These are phyloP conservation scores for Chloropicon primus DNA, from an alignment of 139 green algal species.

Conservation along the genomic window DNA sequence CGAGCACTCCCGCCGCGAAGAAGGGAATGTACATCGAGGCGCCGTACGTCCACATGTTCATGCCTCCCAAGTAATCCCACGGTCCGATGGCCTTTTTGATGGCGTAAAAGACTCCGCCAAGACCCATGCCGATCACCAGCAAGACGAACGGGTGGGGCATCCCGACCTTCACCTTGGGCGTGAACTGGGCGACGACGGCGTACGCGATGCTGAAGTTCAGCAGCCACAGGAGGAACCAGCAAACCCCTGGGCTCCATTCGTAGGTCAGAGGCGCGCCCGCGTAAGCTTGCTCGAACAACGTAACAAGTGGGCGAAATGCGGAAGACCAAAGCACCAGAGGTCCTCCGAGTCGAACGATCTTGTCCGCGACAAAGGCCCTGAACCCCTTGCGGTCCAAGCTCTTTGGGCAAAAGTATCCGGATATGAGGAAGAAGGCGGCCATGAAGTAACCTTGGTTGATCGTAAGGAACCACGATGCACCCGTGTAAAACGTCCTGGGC, in stretches of 20 bases:
- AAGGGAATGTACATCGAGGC: neutral
- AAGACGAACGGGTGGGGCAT: neutral
- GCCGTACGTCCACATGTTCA: neutral
- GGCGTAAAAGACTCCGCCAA: neutral
- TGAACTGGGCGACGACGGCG: neutral
- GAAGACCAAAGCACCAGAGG: conserved; percentile 1
- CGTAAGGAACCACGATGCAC: no score
- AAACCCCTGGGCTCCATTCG: neutral
- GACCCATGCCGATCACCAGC: neutral
- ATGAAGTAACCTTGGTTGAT: conserved; percentile 7
- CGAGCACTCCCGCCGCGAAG: neutral
- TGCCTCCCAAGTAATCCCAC: no score
- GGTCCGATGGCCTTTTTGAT: neutral
- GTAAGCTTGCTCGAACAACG: neutral
- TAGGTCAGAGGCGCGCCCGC: neutral
- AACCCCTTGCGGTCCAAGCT: conserved; percentile 3
- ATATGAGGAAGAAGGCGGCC: conserved; percentile 8
- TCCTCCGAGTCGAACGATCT: neutral
- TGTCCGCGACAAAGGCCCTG: neutral
- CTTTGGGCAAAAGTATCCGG: conserved; percentile 2
- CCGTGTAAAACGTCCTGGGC: no score
- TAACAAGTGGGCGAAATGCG: neutral
- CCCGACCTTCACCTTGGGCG: neutral
- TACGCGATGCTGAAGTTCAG: conserved; percentile 8
- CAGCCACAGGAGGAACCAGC: conserved; percentile 7